Conservation (phyloP, 768 basidiomycete genomes). For the Russula compacta region DNA sequence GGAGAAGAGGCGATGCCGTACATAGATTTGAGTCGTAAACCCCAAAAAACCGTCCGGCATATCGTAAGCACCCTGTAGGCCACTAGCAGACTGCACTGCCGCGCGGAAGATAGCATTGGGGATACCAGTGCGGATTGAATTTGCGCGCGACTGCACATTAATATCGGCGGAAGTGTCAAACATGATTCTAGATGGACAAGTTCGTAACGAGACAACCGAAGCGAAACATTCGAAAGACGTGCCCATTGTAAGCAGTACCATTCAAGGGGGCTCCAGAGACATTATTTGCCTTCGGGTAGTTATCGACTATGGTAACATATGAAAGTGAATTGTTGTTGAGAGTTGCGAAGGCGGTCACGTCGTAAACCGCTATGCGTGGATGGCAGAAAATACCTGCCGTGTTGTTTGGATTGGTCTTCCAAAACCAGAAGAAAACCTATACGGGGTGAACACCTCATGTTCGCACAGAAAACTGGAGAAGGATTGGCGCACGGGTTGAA, state of each 20-base stretch:
- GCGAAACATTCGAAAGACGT: constrained; percentile 8
- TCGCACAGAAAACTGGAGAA: background rate
- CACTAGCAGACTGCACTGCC: constrained; percentile 36
- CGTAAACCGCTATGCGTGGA: constrained; percentile 38
- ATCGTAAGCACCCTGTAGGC: constrained; percentile 40
- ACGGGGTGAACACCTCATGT: background rate
- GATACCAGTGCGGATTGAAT: constrained; percentile 41
- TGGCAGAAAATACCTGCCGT: constrained; percentile 45
- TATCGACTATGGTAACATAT: constrained; percentile 28
- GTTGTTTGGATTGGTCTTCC: constrained; percentile 27
- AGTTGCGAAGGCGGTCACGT: constrained; percentile 36
- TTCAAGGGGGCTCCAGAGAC: constrained; percentile 39
- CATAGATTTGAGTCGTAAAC: constrained; percentile 43
- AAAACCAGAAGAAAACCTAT: constrained; percentile 60
- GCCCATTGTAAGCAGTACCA: constrained; percentile 56
- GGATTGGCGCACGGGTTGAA: constrained; percentile 31
- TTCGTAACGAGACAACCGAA: background rate
- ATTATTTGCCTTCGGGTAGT: constrained; percentile 37
- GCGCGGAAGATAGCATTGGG: constrained; percentile 51
- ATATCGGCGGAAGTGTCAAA: constrained; percentile 25
- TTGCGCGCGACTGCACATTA: constrained; percentile 45
- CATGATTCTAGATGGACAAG: constrained; percentile 10
- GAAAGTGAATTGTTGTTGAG: constrained; percentile 37
- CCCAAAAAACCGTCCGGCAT: constrained; percentile 42
- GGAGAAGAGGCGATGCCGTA: constrained; percentile 19